Evolutionary conservation across 2,329 filamentous ascomycete genomes (phyloP), one percentile per base, ranked within the genome.

Genomic region (Aspergillus novoparasiticus): DNA sequence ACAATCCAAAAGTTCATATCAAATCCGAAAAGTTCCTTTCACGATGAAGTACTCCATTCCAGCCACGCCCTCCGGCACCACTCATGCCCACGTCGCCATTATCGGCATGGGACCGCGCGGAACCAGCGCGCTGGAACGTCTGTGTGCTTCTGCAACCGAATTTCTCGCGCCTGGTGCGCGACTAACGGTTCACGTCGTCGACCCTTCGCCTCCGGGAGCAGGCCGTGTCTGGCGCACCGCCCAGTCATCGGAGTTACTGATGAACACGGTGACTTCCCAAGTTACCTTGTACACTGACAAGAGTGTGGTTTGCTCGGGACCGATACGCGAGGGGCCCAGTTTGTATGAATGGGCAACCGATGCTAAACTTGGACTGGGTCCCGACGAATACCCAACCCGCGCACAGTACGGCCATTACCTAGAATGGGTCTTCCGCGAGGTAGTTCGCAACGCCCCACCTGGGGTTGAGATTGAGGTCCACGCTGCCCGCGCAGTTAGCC

Each of bases 221-320:
- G 45, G 57, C 14, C 57, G 45, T 26, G 57, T 58, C 32, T 58
- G 57, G 57, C 57, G 57, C 21, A 58, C 57, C 30, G 43, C 23
- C 8, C 57, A 58, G 45, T 58, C 57, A 4, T 39, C 57, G 6
- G 45, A 58, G n/a, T 32, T 58, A 32, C 21, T 58, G 23, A 58
- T 58, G 57, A 58, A 58, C 57, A 58, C 57, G 19, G 57, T 58
- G 3, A 51, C 57, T 10, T 58, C 57, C 9, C 57, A 58, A 16
- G 32, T 51, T 9, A 58, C 57, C 11, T 32, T 58, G 30, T 55
- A 39, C 34, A 55, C 51, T 23, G 51, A 55, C 26, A 39, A 39
- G 12, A 55, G 51, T 8, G 51, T 55, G 10, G 30, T 39, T 21
- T 55, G 51, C 32, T 55, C 51, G 23, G 51, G 51, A 14, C 51